These are phyloP conservation scores for Boletus pseudo-olivaceus DNA, from an alignment of 768 basidiomycete genomes.

Conservation along the genomic window DNA sequence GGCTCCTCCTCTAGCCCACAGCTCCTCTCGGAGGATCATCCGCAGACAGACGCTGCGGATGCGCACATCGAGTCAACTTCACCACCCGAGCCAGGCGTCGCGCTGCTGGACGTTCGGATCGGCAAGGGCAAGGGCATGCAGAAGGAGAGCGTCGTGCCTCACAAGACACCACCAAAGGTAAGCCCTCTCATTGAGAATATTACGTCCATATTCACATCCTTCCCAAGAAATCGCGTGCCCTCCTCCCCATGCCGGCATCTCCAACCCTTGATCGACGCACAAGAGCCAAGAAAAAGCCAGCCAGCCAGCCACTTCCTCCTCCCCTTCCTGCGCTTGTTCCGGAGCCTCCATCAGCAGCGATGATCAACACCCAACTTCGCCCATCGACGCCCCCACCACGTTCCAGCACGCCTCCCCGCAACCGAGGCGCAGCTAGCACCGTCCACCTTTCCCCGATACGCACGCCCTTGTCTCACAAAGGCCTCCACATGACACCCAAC, in stretches of 20 bases:
- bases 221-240: constrained; percentile 34
- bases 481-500: constrained; percentile 66
- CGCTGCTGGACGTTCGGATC: constrained; percentile 5
- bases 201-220: not conserved
- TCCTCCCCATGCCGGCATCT: constrained; percentile 44
- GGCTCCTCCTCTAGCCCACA: constrained; percentile 70
- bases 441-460: constrained; percentile 53
- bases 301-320: constrained; percentile 12
- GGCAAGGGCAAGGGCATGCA: constrained; percentile 18
- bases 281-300: constrained; percentile 20
- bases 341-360: constrained; percentile 15
- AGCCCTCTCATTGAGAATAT: not conserved
- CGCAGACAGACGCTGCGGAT: constrained; percentile 15
- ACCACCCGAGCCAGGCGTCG: constrained; percentile 10
- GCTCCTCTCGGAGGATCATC: constrained; percentile 28
- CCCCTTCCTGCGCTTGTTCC: constrained; percentile 27
- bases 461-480: constrained; percentile 68
- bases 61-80: constrained; percentile 16
- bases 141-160: constrained; percentile 13
- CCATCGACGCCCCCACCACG: constrained; percentile 37
- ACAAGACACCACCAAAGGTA: constrained; percentile 31
- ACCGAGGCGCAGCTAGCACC: constrained; percentile 21
- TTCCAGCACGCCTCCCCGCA: constrained; percentile 39
- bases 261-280: constrained; percentile 42
- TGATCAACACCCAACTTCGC: constrained; percentile 13